Evolutionary conservation across 2,329 filamentous ascomycete species (phyloP).

Genomic region (Moelleriella libera): DNA sequence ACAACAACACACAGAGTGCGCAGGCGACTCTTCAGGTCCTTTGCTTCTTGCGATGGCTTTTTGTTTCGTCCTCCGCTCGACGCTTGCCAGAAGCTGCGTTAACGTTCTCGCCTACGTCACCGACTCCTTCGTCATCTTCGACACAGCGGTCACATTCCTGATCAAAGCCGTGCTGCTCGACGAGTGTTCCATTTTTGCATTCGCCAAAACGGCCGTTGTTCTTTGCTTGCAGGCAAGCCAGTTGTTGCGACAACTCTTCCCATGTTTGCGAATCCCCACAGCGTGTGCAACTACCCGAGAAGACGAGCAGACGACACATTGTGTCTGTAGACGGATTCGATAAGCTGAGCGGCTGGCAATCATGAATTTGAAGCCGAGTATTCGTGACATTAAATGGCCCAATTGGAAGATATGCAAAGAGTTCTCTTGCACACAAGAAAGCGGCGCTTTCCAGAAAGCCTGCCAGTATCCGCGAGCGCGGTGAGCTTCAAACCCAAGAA

Average conservation of each 20-base stretch:
- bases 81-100: conserved; percentile 5
- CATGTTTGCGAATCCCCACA: conserved; percentile 26
- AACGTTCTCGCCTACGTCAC: conserved; percentile 20
- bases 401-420: not conserved
- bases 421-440: too few species aligned
- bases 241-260: conserved; percentile 28
- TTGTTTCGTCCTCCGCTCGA: conserved; percentile 8
- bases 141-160: conserved; percentile 31
- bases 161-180: conserved; percentile 30
- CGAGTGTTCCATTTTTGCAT: conserved; percentile 23
- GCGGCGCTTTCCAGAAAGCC: too few species aligned
- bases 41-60: conserved; percentile 14
- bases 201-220: conserved; percentile 30
- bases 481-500: too few species aligned
- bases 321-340: not conserved
- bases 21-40: conserved; percentile 11
- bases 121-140: conserved; percentile 27
- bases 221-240: conserved; percentile 34
- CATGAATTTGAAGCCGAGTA: not conserved
- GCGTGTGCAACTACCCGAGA: conserved; percentile 27
- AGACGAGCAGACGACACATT: conserved; percentile 34
- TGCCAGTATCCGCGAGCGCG: too few species aligned
- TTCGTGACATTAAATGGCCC: not conserved
- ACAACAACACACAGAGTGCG: not conserved
- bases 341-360: not conserved